phyloP scores from a whole-genome alignment of 768 basidiomycete genomes.

The Lentinula sp. region DNA sequence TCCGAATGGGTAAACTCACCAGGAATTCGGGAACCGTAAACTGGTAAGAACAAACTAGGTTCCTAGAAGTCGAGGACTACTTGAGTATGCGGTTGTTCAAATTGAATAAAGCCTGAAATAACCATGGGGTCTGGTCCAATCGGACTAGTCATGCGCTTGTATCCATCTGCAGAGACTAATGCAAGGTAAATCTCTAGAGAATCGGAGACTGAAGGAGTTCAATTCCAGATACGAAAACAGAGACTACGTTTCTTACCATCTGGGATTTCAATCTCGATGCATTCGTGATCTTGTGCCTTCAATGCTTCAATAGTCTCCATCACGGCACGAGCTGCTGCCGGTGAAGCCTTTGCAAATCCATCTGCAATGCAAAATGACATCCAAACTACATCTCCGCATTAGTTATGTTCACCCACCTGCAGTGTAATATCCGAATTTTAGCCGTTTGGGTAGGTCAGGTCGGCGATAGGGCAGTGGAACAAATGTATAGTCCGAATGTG shows the following conservation, averaged over 20 bases:
- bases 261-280: slow-evolving; percentile 60
- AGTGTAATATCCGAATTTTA: slow-evolving; percentile 69
- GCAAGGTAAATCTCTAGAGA: slow-evolving; percentile 58
- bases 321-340: slow-evolving; percentile 71
- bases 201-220: slow-evolving; percentile 27
- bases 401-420: background rate
- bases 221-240: background rate
- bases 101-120: background rate
- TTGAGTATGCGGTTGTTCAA: background rate
- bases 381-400: background rate
- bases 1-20: background rate
- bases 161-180: slow-evolving; percentile 68
- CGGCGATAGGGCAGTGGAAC: slow-evolving; percentile 62
- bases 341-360: slow-evolving; percentile 56
- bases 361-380: slow-evolving; percentile 30
- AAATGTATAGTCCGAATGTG: slow-evolving; percentile 24
- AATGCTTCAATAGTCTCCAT: slow-evolving; percentile 65
- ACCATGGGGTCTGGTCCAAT: slow-evolving; percentile 59
- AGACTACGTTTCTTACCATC: slow-evolving; percentile 31
- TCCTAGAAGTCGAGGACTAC: background rate
- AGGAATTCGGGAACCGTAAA: background rate
- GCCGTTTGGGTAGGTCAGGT: slow-evolving; percentile 33
- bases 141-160: slow-evolving; percentile 58
- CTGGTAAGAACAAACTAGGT: background rate
- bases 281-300: slow-evolving; percentile 69